Base-by-base conservation (phyloP, 257 asterid genomes). In the Salvia rosmarinus region DNA sequence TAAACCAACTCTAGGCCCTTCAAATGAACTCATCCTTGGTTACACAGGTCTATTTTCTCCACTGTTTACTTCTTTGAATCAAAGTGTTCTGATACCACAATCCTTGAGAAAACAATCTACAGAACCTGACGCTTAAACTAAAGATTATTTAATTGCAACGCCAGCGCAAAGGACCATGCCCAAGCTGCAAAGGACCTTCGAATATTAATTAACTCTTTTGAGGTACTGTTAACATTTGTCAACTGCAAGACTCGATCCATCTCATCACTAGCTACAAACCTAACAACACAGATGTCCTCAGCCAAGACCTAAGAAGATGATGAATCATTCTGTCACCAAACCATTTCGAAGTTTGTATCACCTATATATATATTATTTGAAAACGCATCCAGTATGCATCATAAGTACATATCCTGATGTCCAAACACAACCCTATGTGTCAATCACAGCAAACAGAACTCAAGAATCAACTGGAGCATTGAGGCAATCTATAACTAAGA, bases 241-340 rank as follows among this genome's bases (percentile, higher is more conserved):
- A 54, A 64, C 50, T n/a, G 66, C 65, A n/a, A 21, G 51, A 42
- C 50, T 11, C 4, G 51, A 54, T 20, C 64, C 55, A 50, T 34
- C 66, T 52, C 21, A 54, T 39, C 30, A 32, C 68, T 11, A 47
- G 59, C 46, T 10, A 67, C 25, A 50, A 12, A 34, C 40, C 20
- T 19, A 37, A 20, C 11, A 14, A 39, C 51, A 17, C 14, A 25
- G 39, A 37, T 35, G 7, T 55, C 65, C 21, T 35, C 63, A 40
- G 16, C 55, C 73, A 65, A 14, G 8, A 35, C 42, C 42, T 71
- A 58, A 58, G 60, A 58, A 58, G 39, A 34, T 71, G 68, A 28
- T 17, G 3, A 57, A 30, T 43, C 66, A 37, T 25, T 73, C 58
- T 4, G 16, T 6, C 55, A 21, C 13, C 47, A 6, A n/a, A 10